Conservation (phyloP, 495 filamentous ascomycete species). For the Penicillium fimorum region DNA sequence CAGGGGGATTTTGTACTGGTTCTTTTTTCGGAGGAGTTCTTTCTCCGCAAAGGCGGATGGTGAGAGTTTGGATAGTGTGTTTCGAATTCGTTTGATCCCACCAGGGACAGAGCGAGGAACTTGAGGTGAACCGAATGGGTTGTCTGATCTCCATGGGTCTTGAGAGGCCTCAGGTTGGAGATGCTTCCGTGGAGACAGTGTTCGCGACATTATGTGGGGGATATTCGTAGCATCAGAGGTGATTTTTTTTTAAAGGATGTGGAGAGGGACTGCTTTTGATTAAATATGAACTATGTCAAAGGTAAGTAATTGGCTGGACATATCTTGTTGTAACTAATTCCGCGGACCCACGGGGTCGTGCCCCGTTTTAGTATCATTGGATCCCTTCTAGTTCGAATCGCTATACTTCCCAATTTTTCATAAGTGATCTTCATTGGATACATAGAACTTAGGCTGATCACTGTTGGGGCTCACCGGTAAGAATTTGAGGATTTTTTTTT, state of each 20-base stretch:
- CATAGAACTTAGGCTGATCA: neutral
- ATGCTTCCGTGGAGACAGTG: constrained; percentile 25
- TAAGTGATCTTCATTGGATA: neutral
- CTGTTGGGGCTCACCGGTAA: neutral
- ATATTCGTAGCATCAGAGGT: neutral
- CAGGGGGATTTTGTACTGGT: constrained; percentile 41
- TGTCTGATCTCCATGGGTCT: constrained; percentile 36
- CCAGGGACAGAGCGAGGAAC: constrained; percentile 29
- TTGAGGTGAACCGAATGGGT: constrained; percentile 42
- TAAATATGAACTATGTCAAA: neutral
- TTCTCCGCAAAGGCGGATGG: constrained; percentile 41
- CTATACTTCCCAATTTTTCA: neutral
- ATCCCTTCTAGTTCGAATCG: constrained; percentile 8
- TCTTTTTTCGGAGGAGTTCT: constrained; percentile 42
- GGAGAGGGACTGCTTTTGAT: neutral
- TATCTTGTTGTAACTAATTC: constrained; percentile 8
- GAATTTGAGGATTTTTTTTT: neutral
- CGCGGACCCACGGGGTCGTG: constrained; percentile 16
- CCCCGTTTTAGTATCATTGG: constrained; percentile 14
- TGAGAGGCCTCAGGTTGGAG: constrained; percentile 31
- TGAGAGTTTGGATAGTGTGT: constrained; percentile 38
- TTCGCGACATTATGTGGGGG: constrained; percentile 26
- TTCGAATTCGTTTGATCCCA: constrained; percentile 40
- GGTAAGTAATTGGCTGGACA: constrained; percentile 6
- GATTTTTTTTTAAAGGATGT: too few relatives aligned